Evolutionary conservation across 257 asterid species (phyloP).

Genomic region (Primulina eburnea): DNA sequence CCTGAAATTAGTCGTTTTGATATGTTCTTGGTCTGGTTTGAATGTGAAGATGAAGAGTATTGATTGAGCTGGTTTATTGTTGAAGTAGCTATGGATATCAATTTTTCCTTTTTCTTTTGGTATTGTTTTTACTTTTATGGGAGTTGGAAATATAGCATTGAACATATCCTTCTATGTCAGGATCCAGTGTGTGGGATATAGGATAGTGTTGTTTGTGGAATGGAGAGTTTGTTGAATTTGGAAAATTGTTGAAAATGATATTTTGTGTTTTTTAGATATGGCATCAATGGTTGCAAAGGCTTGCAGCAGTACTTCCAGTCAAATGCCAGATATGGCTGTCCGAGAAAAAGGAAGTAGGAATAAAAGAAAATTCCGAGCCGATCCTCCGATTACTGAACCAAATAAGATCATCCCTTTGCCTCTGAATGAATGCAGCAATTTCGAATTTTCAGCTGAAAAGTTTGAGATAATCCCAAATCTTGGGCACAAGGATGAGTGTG

Average conservation of each 20-base stretch:
- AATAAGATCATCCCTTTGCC: slow-evolving; percentile 53
- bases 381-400: slow-evolving; percentile 64
- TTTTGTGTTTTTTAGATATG: slow-evolving; percentile 60
- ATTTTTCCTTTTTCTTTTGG: slow-evolving; percentile 2
- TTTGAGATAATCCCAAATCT: slow-evolving; percentile 47
- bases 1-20: slow-evolving; percentile 22
- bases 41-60: slow-evolving; percentile 20
- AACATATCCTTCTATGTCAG: slow-evolving; percentile 5
- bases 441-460: slow-evolving; percentile 75
- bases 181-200: slow-evolving; percentile 14
- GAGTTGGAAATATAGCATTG: slow-evolving; percentile 26
- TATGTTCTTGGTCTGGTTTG: slow-evolving; percentile 29
- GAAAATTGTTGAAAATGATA: slow-evolving; percentile 26
- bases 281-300: slow-evolving; percentile 76
- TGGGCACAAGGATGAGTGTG: slow-evolving; percentile 47
- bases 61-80: slow-evolving; percentile 35
- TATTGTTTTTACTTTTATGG: slow-evolving; percentile 17
- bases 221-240: slow-evolving; percentile 26
- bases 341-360: slow-evolving; percentile 87
- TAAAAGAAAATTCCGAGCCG: slow-evolving; percentile 91
- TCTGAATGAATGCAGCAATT: slow-evolving; percentile 56
- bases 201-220: slow-evolving; percentile 21
- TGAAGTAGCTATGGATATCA: slow-evolving; percentile 18
- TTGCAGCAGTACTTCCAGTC: slow-evolving; percentile 60
- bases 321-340: slow-evolving; percentile 54